Evolutionary conservation across 2,329 filamentous ascomycete species (phyloP), one percentile per base, ranked within the genome.

Genomic region (Penicillium sp.): DNA sequence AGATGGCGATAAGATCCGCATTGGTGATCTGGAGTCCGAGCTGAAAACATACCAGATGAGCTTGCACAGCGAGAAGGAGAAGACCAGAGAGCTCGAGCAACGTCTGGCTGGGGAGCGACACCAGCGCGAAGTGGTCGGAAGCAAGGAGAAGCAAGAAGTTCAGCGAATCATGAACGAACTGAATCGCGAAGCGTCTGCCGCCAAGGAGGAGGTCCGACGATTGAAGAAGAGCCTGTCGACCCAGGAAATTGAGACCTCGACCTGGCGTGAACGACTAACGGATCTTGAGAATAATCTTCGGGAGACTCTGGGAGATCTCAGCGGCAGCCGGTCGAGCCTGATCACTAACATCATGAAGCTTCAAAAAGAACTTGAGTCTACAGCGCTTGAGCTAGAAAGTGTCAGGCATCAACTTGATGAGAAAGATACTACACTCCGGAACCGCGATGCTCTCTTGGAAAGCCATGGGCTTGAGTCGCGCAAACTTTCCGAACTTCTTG

Each of bases 1-100:
- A 64, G 92, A 98, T 65, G 79, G 78, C 12, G 92, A 98, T 70
- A 98, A 98, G 74, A 94, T 98, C 60, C 89, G 88, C 65, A 96
- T 98, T 55, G 87, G 90, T 25, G 88, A 96, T 56, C 73, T 96
- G 6, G 89, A 96, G 58, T 85, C 86, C 6, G 80, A 82, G 10
- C 69, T 95, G 25, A 84, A 85, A 53, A 83, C 79, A 39, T 76
- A 80, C n/a, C 84, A 93, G 60, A 79, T 87, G 55, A 78, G 72
- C 32, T 69, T 95, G n/a, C 78, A 84, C 39, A 88, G 92, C 35
- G 88, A 95, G 62, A 84, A 83, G 62, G 89, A 95, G 44, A 80
- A 79, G 31, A 72, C 75, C 12, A 74, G 71, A 55, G 84, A 88
- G 52, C 70, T 89, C 17, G 83, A 88, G 54, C 76, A 80, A 46